Conservation (phyloP, 169 alveolate genomes). For the Plasmodium yoelii region DNA sequence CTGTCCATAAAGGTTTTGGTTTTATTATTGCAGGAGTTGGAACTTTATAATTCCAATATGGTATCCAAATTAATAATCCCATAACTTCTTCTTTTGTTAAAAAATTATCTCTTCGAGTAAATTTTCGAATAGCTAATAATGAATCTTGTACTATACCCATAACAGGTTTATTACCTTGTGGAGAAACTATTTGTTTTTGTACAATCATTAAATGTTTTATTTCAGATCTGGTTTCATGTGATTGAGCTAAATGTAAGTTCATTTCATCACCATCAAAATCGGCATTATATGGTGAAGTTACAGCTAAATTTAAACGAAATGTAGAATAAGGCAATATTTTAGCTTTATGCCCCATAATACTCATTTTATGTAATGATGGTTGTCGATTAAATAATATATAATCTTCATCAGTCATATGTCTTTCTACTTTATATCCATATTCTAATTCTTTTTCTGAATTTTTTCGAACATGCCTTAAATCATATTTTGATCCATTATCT, state of each 20-base stretch:
- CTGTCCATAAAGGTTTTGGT: slow-evolving; percentile 99
- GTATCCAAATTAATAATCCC: slow-evolving; percentile 96
- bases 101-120: slow-evolving; percentile 97
- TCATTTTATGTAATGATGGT: slow-evolving; percentile 99
- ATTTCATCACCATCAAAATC: slow-evolving; percentile 99
- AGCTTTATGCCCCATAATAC: slow-evolving; percentile 99
- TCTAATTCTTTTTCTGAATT: slow-evolving; percentile 93
- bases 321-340: slow-evolving; percentile 99
- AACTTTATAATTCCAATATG: slow-evolving; percentile 96
- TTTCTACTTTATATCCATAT: slow-evolving; percentile 97
- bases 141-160: slow-evolving; percentile 99
- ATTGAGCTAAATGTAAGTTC: slow-evolving; percentile 99
- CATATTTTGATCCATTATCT: slow-evolving; percentile 94
- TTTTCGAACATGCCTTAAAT: slow-evolving; percentile 89
- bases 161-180: slow-evolving; percentile 99
- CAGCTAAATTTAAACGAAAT: slow-evolving; percentile 98
- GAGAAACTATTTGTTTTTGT: slow-evolving; percentile 99
- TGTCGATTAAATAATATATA: slow-evolving; percentile 99
- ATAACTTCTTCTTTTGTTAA: slow-evolving; percentile 94
- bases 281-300: slow-evolving; percentile 99
- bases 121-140: slow-evolving; percentile 94
- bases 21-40: slow-evolving; percentile 98
- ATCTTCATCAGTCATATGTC: slow-evolving; percentile 99
- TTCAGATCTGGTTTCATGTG: slow-evolving; percentile 98
- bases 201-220: slow-evolving; percentile 98